Conservation (phyloP, 192 early-diverging fungal species). For the Spinellus fusiger region DNA sequence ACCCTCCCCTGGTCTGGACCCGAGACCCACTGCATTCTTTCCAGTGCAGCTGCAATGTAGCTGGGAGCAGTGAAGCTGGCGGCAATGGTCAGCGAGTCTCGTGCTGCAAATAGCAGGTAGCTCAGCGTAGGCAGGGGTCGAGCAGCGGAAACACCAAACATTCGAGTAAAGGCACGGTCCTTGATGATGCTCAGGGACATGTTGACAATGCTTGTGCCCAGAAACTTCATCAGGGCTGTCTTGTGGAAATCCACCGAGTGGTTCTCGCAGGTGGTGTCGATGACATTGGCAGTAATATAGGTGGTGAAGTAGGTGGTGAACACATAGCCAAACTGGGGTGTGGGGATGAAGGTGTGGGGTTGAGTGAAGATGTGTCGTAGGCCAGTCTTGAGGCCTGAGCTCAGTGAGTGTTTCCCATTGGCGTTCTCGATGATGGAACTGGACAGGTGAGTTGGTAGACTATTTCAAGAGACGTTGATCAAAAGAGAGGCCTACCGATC, state of each 20-base stretch:
- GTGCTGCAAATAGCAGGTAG: conserved; percentile 34
- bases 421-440: conserved; percentile 45
- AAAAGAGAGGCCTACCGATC: conserved; percentile 29
- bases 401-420: conserved; percentile 32
- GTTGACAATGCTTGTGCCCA: conserved; percentile 33
- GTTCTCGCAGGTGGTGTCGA: conserved; percentile 34
- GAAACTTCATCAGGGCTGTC: conserved; percentile 29
- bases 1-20: background rate
- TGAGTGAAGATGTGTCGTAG: conserved; percentile 11
- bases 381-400: conserved; percentile 27
- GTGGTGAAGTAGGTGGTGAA: conserved; percentile 33
- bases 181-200: conserved; percentile 40
- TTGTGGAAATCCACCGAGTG: conserved; percentile 1
- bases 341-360: conserved; percentile 27
- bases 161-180: conserved; percentile 39
- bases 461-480: background rate
- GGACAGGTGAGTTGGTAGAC: background rate
- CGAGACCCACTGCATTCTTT: too few relatives aligned
- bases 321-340: conserved; percentile 27
- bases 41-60: background rate
- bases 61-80: conserved; percentile 40
- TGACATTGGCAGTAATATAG: conserved; percentile 33
- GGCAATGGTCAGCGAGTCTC: conserved; percentile 37
- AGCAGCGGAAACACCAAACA: conserved; percentile 34
- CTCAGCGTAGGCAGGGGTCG: conserved; percentile 23